A percentile compares a stretch with the other conserved stretches of the same genome.
phyloP scores from a whole-genome alignment of 371 early-diverging fungal genomes.

The Mucor velutinosus region DNA sequence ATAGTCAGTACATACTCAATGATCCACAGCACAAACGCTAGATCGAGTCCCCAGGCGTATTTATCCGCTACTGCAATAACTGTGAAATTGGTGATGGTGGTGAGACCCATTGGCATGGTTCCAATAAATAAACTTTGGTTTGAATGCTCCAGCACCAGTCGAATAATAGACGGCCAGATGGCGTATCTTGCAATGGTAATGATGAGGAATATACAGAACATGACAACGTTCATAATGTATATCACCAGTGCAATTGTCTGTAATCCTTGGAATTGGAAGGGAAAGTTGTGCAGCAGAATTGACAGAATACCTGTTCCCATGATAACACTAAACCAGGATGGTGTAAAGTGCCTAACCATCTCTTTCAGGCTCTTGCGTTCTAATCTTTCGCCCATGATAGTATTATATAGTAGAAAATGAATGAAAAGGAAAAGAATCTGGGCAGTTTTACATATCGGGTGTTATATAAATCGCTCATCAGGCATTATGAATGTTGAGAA shows the following conservation, averaged over 20 bases:
- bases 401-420: background rate
- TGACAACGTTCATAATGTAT: slow-evolving; percentile 35
- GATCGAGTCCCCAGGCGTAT: slow-evolving; percentile 31
- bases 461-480: background rate
- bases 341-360: slow-evolving; percentile 48
- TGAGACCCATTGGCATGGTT: slow-evolving; percentile 53
- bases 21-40: slow-evolving; percentile 47
- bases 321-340: slow-evolving; percentile 54
- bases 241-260: slow-evolving; percentile 42
- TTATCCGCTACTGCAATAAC: slow-evolving; percentile 18
- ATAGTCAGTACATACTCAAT: slow-evolving; percentile 37
- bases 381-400: background rate
- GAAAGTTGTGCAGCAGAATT: slow-evolving; percentile 36
- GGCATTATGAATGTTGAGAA: background rate
- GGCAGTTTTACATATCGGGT: background rate
- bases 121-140: slow-evolving; percentile 48
- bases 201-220: slow-evolving; percentile 29
- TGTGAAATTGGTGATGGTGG: slow-evolving; percentile 40
- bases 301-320: slow-evolving; percentile 50
- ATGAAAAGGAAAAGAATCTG: background rate
- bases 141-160: slow-evolving; percentile 43
- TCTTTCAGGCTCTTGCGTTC: background rate
- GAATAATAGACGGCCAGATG: slow-evolving; percentile 38
- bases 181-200: slow-evolving; percentile 33
- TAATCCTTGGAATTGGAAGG: slow-evolving; percentile 42